Percentiles rank a stretch among this genome's conserved stretches.
These are phyloP conservation scores for Escovopsis sp. DNA, from an alignment of 2,329 filamentous ascomycete genomes.

Conservation along the genomic window DNA sequence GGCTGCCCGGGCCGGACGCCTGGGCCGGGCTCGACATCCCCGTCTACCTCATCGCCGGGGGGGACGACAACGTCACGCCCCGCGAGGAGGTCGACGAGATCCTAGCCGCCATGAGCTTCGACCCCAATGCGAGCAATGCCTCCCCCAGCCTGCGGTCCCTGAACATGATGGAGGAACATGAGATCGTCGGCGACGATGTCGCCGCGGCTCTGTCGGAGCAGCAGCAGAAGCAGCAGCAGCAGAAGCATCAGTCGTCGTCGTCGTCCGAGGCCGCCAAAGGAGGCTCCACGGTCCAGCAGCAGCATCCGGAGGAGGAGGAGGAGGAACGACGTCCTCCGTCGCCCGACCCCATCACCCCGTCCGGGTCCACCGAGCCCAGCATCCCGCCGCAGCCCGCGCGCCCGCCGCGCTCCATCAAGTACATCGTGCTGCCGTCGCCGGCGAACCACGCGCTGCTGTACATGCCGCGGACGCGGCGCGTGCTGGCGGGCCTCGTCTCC, in stretches of 20 bases:
- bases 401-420: slow-evolving; percentile 46
- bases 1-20: slow-evolving; percentile 51
- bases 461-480: slow-evolving; percentile 57
- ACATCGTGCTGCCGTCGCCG: slow-evolving; percentile 56
- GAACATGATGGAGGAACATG: slow-evolving; percentile 16
- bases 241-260: too few relatives aligned
- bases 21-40: slow-evolving; percentile 65
- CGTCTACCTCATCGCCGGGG: slow-evolving; percentile 64
- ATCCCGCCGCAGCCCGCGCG: slow-evolving; percentile 34
- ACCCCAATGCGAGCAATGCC: background rate
- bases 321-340: background rate
- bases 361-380: slow-evolving; percentile 29
- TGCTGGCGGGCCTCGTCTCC: slow-evolving; percentile 66
- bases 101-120: slow-evolving; percentile 20
- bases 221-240: too few relatives aligned
- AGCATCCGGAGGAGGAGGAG: too few relatives aligned
- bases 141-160: slow-evolving; percentile 12
- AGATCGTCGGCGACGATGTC: slow-evolving; percentile 23
- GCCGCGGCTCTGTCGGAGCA: too few relatives aligned
- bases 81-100: slow-evolving; percentile 58
- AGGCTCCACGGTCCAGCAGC: slow-evolving; percentile 11
- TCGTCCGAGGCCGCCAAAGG: slow-evolving; percentile 24
- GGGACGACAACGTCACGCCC: slow-evolving; percentile 63
- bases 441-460: slow-evolving; percentile 79
- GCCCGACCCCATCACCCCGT: slow-evolving; percentile 24